Conservation (phyloP, 2,329 filamentous ascomycete genomes). For the Amauroascus verrucosus region DNA sequence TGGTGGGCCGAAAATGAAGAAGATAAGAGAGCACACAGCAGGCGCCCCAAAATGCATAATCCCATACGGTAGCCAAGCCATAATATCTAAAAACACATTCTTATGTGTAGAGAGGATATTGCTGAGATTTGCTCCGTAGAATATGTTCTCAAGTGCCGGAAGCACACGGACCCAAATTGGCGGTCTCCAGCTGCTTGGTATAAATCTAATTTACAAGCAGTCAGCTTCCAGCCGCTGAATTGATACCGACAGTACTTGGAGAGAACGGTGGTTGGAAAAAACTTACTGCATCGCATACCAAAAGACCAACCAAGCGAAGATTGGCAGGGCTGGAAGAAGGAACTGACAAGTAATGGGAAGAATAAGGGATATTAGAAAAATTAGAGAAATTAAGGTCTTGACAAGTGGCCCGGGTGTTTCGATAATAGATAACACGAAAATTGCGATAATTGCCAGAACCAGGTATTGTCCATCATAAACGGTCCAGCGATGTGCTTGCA, state of each 20-base stretch:
- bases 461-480: constrained; percentile 78
- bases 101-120: constrained; percentile 91
- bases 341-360: constrained; percentile 84
- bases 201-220: constrained; percentile 52
- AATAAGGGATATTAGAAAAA: constrained; percentile 59
- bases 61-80: constrained; percentile 91
- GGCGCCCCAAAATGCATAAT: constrained; percentile 83
- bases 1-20: constrained; percentile 84
- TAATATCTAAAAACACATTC: constrained; percentile 67
- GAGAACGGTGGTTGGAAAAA: background rate
- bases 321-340: constrained; percentile 74
- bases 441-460: constrained; percentile 58
- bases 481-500: constrained; percentile 70
- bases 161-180: constrained; percentile 93
- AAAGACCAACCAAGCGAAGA: constrained; percentile 77
- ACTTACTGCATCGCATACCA: constrained; percentile 90
- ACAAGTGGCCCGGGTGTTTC: constrained; percentile 64
- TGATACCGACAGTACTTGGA: background rate
- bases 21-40: constrained; percentile 61
- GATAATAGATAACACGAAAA: constrained; percentile 77
- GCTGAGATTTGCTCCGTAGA: constrained; percentile 90
- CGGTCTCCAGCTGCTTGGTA: constrained; percentile 76
- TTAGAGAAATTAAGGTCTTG: constrained; percentile 62
- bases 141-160: constrained; percentile 86
- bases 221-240: background rate